Percentiles rank a stretch among this genome's conserved stretches.
These are phyloP conservation scores for Silene uniflora DNA, from an alignment of 148 eudicot genomes.

Conservation along the genomic window DNA sequence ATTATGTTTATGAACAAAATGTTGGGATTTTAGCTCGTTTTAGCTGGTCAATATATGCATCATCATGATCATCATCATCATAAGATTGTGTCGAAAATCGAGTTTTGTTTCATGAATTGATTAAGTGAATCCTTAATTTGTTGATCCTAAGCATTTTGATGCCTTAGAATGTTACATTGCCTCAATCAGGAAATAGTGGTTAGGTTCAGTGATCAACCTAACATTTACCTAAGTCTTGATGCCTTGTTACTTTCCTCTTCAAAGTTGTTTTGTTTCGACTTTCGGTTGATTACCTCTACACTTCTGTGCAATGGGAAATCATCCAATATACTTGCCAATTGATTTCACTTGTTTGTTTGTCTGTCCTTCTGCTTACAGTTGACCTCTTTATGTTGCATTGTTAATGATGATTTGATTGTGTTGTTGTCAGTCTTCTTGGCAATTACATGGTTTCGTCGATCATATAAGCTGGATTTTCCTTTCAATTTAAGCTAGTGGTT, in stretches of 20 bases:
- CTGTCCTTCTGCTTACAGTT: neutral
- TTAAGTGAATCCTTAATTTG: neutral
- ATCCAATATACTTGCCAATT: neutral
- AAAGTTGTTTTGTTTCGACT: neutral
- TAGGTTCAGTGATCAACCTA: slow-evolving; percentile 16
- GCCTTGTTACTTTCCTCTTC: neutral
- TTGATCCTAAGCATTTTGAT: slow-evolving; percentile 20
- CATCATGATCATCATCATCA: slow-evolving; percentile 10
- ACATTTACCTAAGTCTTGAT: slow-evolving; percentile 12
- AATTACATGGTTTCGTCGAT: neutral
- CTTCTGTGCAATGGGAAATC: neutral
- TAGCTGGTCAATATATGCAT: slow-evolving; percentile 12
- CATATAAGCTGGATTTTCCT: too few relatives aligned
- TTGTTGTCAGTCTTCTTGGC: neutral
- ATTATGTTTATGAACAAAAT: slow-evolving; percentile 20
- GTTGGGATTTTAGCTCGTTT: neutral
- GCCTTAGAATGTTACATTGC: slow-evolving; percentile 8
- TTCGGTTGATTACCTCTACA: neutral
- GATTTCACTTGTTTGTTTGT: neutral
- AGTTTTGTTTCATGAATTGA: slow-evolving; percentile 18
- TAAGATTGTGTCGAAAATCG: neutral
- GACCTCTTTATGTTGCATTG: neutral
- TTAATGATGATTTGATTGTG: neutral
- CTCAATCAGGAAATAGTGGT: slow-evolving; percentile 7
- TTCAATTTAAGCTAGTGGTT: neutral